Evolutionary conservation across 1,139 yeast species (phyloP).

Genomic region (Zygosaccharomyces pseudobailii): DNA sequence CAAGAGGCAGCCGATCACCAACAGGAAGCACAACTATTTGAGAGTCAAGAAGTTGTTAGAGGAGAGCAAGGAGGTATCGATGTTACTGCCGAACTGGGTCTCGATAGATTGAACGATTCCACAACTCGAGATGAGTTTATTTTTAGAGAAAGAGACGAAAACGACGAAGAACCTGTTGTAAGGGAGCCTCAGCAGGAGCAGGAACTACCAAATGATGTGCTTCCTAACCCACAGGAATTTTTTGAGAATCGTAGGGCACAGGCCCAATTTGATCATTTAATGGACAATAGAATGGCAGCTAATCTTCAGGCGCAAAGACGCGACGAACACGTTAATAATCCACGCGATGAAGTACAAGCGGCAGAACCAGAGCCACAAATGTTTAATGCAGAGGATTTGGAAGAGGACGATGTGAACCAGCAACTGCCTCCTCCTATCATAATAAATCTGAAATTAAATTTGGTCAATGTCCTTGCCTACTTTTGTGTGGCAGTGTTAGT

Average conservation of each 20-base stretch:
- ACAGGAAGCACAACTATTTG: slow-evolving; percentile 1
- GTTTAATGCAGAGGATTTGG: slow-evolving; percentile 9
- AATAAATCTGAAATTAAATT: slow-evolving; percentile 24
- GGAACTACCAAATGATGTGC: slow-evolving; percentile 6
- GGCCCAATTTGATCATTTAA: slow-evolving; percentile 18
- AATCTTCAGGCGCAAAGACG: slow-evolving; percentile 4
- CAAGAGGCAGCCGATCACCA: not conserved
- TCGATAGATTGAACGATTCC: not conserved
- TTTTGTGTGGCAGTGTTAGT: slow-evolving; percentile 40
- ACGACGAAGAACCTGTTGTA: slow-evolving; percentile 9
- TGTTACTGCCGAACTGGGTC: not conserved
- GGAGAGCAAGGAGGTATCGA: slow-evolving; percentile 13
- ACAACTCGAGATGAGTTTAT: not conserved
- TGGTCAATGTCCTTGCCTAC: slow-evolving; percentile 23
- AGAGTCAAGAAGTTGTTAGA: slow-evolving; percentile 11
- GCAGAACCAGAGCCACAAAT: slow-evolving; percentile 7
- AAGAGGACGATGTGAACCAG: slow-evolving; percentile 16
- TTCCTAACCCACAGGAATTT: slow-evolving; percentile 11
- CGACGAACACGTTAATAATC: slow-evolving; percentile 2
- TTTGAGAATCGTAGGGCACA: slow-evolving; percentile 20
- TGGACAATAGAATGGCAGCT: slow-evolving; percentile 16
- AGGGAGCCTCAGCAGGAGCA: slow-evolving; percentile 6
- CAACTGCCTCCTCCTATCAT: slow-evolving; percentile 21
- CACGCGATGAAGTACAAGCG: slow-evolving; percentile 7
- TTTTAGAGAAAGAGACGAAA: slow-evolving; percentile 18